A percentile compares a stretch with the other conserved stretches of the same genome.
phyloP scores from a whole-genome alignment of 208 protist species.

The Leishmania lainsoni region DNA sequence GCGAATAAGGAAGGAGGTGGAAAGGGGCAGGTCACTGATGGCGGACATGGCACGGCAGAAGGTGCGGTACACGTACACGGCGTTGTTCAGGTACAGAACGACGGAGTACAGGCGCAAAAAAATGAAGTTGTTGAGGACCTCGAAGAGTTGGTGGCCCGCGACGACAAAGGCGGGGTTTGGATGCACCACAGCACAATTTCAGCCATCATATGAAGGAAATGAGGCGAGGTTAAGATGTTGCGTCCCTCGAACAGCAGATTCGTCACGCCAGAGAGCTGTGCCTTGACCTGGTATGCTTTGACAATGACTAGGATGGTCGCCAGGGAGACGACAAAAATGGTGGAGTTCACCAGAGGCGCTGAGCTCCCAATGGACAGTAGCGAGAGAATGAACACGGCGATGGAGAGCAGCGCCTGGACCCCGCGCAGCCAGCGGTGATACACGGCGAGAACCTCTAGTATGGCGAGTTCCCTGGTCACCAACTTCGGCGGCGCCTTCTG shows the following conservation, averaged over 20 bases:
- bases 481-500: constrained; percentile 46
- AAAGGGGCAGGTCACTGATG: constrained; percentile 50
- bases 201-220: constrained; percentile 63
- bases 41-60: constrained; percentile 71
- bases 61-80: constrained; percentile 64
- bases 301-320: constrained; percentile 47
- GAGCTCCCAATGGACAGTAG: constrained; percentile 38
- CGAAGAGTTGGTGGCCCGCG: constrained; percentile 49
- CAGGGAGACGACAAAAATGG: constrained; percentile 64
- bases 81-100: constrained; percentile 73
- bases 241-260: constrained; percentile 62
- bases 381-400: constrained; percentile 64
- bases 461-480: constrained; percentile 52
- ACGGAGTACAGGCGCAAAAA: constrained; percentile 75
- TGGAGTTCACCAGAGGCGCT: constrained; percentile 49
- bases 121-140: constrained; percentile 72
- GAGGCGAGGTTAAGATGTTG: constrained; percentile 75
- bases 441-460: constrained; percentile 59
- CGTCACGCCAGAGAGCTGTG: constrained; percentile 57
- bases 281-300: constrained; percentile 73
- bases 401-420: constrained; percentile 62
- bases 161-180: constrained; percentile 64
- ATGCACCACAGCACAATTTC: constrained; percentile 74
- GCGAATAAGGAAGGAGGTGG: constrained; percentile 68
- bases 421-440: constrained; percentile 78